Conservation (phyloP, 108 stramenopile species). For the Phaeodactylum tricornutum region DNA sequence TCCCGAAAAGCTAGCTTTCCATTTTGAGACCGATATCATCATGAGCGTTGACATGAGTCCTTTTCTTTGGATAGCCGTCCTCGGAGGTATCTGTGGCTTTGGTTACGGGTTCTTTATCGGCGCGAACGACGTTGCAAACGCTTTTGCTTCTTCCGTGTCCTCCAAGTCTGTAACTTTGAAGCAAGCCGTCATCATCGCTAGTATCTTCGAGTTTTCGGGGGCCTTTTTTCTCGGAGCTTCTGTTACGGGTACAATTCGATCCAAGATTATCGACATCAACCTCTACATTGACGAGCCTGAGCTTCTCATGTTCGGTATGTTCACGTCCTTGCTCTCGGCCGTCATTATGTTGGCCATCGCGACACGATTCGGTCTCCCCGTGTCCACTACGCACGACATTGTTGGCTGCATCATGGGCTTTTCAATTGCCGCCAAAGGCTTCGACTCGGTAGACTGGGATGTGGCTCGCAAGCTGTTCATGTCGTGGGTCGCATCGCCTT, state of each 20-base stretch:
- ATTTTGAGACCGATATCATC: no score
- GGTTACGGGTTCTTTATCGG: slow-evolving; percentile 38
- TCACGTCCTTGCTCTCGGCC: slow-evolving; percentile 39
- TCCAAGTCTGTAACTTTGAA: slow-evolving; percentile 58
- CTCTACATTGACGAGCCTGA: slow-evolving; percentile 34
- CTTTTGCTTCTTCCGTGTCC: slow-evolving; percentile 63
- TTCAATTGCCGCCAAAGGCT: slow-evolving; percentile 27
- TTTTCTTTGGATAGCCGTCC: slow-evolving; percentile 34
- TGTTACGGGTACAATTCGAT: slow-evolving; percentile 49
- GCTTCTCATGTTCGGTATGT: slow-evolving; percentile 50
- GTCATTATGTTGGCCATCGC: slow-evolving; percentile 38
- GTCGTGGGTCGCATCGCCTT: slow-evolving; percentile 48
- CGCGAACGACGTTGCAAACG: slow-evolving; percentile 77
- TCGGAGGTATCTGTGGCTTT: slow-evolving; percentile 34
- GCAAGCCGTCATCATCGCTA: slow-evolving; percentile 53
- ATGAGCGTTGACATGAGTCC: no score
- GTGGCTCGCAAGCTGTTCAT: slow-evolving; percentile 24
- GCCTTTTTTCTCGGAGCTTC: slow-evolving; percentile 46
- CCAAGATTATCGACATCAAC: slow-evolving; percentile 36
- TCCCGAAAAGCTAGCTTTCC: no score
- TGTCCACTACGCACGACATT: slow-evolving; percentile 57
- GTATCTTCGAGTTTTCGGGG: slow-evolving; percentile 55
- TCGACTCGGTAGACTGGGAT: slow-evolving; percentile 31
- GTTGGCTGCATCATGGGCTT: slow-evolving; percentile 61
- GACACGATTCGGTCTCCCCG: slow-evolving; percentile 44